Evolutionary conservation across 192 early-diverging fungal genomes (phyloP).

Genomic region (Spizellomyces punctatus): DNA sequence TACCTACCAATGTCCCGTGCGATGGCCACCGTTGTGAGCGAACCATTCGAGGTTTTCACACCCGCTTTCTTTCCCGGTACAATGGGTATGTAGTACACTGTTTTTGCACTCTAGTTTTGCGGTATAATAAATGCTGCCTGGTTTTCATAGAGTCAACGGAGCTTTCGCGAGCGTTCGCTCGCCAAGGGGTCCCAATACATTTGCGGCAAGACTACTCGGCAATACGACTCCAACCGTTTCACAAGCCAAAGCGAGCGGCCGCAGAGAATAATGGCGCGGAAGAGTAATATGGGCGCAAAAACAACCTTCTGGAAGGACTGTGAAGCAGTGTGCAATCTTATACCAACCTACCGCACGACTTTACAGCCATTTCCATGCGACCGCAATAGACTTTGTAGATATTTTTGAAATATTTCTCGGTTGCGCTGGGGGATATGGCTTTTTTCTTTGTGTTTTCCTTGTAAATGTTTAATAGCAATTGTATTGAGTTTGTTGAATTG

Average conservation of each 20-base stretch:
- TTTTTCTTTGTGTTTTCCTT: too few relatives aligned
- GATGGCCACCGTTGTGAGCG: neutral
- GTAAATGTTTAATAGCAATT: too few relatives aligned
- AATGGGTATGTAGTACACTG: constrained; percentile 25
- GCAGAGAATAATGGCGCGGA: too few relatives aligned
- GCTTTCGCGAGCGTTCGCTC: constrained; percentile 34
- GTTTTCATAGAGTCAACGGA: constrained; percentile 37
- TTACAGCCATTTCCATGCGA: too few relatives aligned
- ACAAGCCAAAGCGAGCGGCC: neutral
- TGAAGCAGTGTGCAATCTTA: too few relatives aligned
- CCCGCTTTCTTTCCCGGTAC: constrained; percentile 48
- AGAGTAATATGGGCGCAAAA: too few relatives aligned
- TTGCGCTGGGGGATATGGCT: too few relatives aligned
- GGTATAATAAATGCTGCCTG: neutral
- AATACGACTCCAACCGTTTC: constrained; percentile 4
- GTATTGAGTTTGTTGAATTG: too few relatives aligned
- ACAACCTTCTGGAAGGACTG: too few relatives aligned
- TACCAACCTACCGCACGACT: too few relatives aligned
- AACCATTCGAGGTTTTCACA: constrained; percentile 37
- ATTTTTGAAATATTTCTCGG: too few relatives aligned
- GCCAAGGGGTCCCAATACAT: constrained; percentile 43
- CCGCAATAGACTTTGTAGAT: too few relatives aligned
- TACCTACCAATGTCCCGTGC: neutral
- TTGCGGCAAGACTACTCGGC: constrained; percentile 30
- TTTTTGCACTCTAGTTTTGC: neutral